Conservation (phyloP, 345 rosid genomes). For the Litchi chinensis region DNA sequence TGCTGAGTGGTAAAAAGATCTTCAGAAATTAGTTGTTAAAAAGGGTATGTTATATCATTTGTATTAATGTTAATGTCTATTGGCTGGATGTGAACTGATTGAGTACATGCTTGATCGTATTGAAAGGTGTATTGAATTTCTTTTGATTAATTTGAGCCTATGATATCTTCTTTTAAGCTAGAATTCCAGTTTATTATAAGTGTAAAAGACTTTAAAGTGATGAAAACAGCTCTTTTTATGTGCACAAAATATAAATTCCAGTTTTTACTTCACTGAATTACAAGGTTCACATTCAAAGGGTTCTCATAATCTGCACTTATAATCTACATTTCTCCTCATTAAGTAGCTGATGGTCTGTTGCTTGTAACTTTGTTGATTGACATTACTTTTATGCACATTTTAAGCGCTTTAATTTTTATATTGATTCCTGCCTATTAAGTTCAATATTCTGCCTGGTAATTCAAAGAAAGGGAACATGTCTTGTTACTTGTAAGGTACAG, state of each 20-base stretch:
- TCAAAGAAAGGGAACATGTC: not conserved
- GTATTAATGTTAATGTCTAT: not conserved
- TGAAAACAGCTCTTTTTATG: not conserved
- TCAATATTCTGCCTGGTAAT: not conserved
- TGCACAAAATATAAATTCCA: not conserved
- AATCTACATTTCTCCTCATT: not conserved
- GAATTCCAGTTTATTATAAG: not conserved
- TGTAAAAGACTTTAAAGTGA: not conserved
- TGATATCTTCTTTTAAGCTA: not conserved
- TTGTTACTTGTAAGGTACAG: not conserved
- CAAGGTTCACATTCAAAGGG: not conserved
- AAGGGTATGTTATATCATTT: not conserved
- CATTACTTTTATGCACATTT: not conserved
- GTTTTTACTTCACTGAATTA: not conserved
- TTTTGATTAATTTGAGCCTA: conserved; percentile 4
- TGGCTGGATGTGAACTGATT: not conserved
- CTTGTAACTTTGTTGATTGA: not conserved
- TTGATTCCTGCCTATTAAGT: not conserved
- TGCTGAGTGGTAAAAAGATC: not conserved
- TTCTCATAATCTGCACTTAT: not conserved
- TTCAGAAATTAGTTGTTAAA: not conserved
- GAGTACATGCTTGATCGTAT: not conserved
- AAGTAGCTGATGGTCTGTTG: not conserved
- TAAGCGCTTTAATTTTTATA: not conserved
- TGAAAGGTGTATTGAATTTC: not conserved